phyloP scores from a whole-genome alignment of 1,284 basidiomycete genomes.

The Apiotrichum siamense region DNA sequence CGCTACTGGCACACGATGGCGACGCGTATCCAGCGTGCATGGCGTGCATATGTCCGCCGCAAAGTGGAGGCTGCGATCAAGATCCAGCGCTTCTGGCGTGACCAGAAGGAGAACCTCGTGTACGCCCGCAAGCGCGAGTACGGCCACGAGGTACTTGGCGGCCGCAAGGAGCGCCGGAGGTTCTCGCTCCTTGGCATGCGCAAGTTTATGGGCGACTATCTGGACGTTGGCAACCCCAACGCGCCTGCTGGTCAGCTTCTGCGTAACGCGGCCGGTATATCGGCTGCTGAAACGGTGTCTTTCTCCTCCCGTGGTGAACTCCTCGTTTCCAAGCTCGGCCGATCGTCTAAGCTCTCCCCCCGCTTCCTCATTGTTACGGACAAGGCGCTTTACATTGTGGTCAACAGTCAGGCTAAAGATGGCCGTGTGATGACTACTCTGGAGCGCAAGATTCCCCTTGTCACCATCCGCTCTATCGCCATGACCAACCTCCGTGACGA shows the following conservation, averaged over 20 bases:
- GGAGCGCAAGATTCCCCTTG: slow-evolving; percentile 84
- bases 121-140: slow-evolving; percentile 88
- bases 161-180: slow-evolving; percentile 86
- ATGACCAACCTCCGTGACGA: slow-evolving; percentile 90
- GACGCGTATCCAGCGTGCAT: slow-evolving; percentile 89
- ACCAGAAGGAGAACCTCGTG: slow-evolving; percentile 87
- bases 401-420: slow-evolving; percentile 60
- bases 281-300: slow-evolving; percentile 64
- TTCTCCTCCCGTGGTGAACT: slow-evolving; percentile 84
- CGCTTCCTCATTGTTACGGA: slow-evolving; percentile 84
- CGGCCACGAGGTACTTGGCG: slow-evolving; percentile 84
- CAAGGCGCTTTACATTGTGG: slow-evolving; percentile 80
- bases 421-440: slow-evolving; percentile 59
- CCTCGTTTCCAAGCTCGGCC: slow-evolving; percentile 76
- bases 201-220: slow-evolving; percentile 94
- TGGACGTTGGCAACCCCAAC: slow-evolving; percentile 72
- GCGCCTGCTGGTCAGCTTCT: slow-evolving; percentile 76
- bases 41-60: slow-evolving; percentile 90
- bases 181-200: slow-evolving; percentile 92
- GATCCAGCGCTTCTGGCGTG: slow-evolving; percentile 98
- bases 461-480: slow-evolving; percentile 76
- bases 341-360: slow-evolving; percentile 88
- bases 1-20: slow-evolving; percentile 99
- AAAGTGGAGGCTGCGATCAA: slow-evolving; percentile 90
- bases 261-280: slow-evolving; percentile 65